Evolutionary conservation across 2,329 filamentous ascomycete genomes (phyloP).

Genomic region (Cercospora brassicicola): DNA sequence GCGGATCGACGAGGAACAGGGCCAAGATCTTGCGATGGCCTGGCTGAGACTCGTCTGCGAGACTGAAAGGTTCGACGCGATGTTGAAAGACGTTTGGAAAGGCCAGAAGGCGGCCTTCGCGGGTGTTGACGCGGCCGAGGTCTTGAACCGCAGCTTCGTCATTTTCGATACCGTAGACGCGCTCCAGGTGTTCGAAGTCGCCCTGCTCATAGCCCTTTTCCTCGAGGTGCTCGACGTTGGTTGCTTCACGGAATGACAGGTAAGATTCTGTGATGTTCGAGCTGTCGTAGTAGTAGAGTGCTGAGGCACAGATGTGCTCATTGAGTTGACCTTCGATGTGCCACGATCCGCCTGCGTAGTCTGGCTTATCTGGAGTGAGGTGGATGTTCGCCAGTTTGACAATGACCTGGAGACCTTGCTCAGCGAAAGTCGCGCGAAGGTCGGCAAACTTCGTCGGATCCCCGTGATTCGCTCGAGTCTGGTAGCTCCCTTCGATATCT

Average conservation of each 20-base stretch:
- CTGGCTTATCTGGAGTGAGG: slow-evolving; percentile 58
- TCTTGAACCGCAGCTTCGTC: slow-evolving; percentile 43
- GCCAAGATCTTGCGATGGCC: slow-evolving; percentile 60
- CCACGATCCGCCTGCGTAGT: slow-evolving; percentile 56
- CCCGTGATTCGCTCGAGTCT: neutral
- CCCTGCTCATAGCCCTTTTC: slow-evolving; percentile 25
- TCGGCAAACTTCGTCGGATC: slow-evolving; percentile 3
- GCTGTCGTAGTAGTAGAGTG: slow-evolving; percentile 62
- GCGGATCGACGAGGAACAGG: slow-evolving; percentile 61
- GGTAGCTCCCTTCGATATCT: slow-evolving; percentile 8
- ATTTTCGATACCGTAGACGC: slow-evolving; percentile 33
- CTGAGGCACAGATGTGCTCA: slow-evolving; percentile 64
- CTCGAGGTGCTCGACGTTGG: slow-evolving; percentile 9
- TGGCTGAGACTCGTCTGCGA: slow-evolving; percentile 52
- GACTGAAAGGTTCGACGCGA: slow-evolving; percentile 52
- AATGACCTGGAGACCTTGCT: slow-evolving; percentile 59
- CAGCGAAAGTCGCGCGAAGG: slow-evolving; percentile 39
- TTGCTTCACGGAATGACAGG: slow-evolving; percentile 52
- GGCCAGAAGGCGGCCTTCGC: slow-evolving; percentile 52
- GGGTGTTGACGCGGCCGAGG: slow-evolving; percentile 52
- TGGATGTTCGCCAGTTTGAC: slow-evolving; percentile 63
- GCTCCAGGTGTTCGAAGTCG: slow-evolving; percentile 28
- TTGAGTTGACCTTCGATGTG: slow-evolving; percentile 56
- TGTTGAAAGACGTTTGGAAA: slow-evolving; percentile 60
- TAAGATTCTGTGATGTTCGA: slow-evolving; percentile 59